Percentiles rank a stretch among this genome's conserved stretches.
Conservation (phyloP, 2,329 filamentous ascomycete genomes). For the Diaporthe sp. region DNA sequence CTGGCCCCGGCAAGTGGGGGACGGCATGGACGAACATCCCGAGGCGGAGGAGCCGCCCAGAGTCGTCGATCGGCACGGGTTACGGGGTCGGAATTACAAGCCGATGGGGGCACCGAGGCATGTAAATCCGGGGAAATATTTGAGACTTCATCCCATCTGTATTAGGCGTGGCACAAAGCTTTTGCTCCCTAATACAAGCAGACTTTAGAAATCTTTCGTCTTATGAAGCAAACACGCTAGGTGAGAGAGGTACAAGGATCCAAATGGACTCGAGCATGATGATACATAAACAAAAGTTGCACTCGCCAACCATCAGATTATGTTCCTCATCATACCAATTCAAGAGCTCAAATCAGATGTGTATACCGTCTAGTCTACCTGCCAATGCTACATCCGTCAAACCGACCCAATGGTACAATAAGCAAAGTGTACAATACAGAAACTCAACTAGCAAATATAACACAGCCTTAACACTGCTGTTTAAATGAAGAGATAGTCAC, state of each 20-base stretch:
- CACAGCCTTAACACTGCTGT: too few relatives aligned
- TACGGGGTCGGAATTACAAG: background rate
- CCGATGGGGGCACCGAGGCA: background rate
- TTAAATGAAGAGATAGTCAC: constrained; percentile 40
- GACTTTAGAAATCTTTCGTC: too few relatives aligned
- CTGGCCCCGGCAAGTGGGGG: constrained; percentile 12
- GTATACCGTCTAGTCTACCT: constrained; percentile 12
- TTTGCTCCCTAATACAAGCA: background rate
- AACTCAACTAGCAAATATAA: background rate
- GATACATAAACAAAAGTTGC: background rate
- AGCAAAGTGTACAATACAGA: background rate
- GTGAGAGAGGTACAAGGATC: background rate
- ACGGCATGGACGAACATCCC: background rate
- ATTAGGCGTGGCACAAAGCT: background rate
- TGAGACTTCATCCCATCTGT: background rate
- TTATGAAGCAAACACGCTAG: background rate
- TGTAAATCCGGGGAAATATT: background rate
- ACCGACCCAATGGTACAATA: background rate
- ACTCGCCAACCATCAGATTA: too few relatives aligned
- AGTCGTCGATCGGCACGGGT: background rate
- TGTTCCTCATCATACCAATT: too few relatives aligned
- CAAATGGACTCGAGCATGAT: background rate
- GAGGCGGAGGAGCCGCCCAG: background rate
- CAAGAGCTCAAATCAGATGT: background rate
- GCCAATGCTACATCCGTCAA: background rate